Conservation (phyloP, 495 filamentous ascomycete species). For the Staphylotrichum tortipilum region DNA sequence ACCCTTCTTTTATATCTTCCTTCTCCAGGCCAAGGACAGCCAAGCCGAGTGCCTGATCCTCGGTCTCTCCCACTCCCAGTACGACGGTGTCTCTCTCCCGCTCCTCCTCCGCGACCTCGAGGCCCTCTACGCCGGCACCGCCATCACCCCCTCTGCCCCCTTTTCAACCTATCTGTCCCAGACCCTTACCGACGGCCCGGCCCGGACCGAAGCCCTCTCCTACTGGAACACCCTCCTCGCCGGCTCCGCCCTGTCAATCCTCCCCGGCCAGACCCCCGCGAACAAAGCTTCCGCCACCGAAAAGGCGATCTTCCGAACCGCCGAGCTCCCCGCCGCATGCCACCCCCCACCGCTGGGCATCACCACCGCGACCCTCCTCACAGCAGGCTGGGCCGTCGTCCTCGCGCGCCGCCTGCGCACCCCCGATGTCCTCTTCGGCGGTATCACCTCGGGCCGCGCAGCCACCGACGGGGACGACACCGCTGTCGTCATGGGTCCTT, state of each 20-base stretch:
- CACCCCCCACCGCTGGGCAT: conserved; percentile 36
- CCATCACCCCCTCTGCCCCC: conserved; percentile 37
- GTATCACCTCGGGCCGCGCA: conserved; percentile 52
- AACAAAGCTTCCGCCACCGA: conserved; percentile 32
- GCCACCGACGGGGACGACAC: conserved; percentile 39
- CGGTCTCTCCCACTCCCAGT: conserved; percentile 65
- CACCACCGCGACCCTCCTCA: conserved; percentile 50
- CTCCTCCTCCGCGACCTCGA: conserved; percentile 45
- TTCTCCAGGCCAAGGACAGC: conserved; percentile 39
- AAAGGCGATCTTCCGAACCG: conserved; percentile 7
- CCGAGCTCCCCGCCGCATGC: conserved; percentile 23
- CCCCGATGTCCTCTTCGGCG: conserved; percentile 52
- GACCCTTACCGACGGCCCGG: conserved; percentile 26
- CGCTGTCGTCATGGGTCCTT: conserved; percentile 37
- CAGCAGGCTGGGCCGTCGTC: conserved; percentile 54
- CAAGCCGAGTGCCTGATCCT: conserved; percentile 54
- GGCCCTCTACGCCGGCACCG: conserved; percentile 23
- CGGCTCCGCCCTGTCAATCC: conserved; percentile 42
- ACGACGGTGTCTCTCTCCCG: conserved; percentile 62
- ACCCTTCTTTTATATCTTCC: conserved; percentile 53
- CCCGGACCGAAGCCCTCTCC: conserved; percentile 25
- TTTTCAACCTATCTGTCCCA: conserved; percentile 53
- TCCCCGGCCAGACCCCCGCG: conserved; percentile 29
- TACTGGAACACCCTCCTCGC: conserved; percentile 53
- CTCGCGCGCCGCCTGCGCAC: conserved; percentile 43